Percentiles rank a stretch among this genome's conserved stretches.
phyloP scores from a whole-genome alignment of 805 yeast genomes.

The Debaryomyces castellii region DNA sequence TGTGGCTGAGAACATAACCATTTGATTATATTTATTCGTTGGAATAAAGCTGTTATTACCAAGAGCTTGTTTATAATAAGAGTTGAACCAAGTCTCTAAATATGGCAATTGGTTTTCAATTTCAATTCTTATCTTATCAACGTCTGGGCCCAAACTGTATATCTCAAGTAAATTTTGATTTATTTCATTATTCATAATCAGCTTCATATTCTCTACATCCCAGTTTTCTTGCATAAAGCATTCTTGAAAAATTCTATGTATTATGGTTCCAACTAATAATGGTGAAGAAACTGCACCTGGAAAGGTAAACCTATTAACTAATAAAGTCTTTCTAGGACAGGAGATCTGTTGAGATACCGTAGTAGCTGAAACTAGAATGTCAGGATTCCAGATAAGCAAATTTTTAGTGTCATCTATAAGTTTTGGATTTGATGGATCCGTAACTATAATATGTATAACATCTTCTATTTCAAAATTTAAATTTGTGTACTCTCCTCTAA shows the following conservation, averaged over 20 bases:
- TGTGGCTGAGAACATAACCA: slow-evolving; percentile 50
- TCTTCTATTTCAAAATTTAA: slow-evolving; percentile 52
- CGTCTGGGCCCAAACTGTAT: slow-evolving; percentile 54
- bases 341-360: slow-evolving; percentile 70
- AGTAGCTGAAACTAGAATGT: slow-evolving; percentile 77
- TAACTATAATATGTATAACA: slow-evolving; percentile 61
- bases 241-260: slow-evolving; percentile 72
- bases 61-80: slow-evolving; percentile 31
- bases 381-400: slow-evolving; percentile 82
- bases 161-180: slow-evolving; percentile 48
- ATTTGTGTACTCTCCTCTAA: slow-evolving; percentile 62
- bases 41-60: slow-evolving; percentile 19
- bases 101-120: slow-evolving; percentile 50
- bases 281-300: slow-evolving; percentile 68
- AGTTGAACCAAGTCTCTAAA: slow-evolving; percentile 53
- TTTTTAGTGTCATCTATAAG: slow-evolving; percentile 58
- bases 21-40: slow-evolving; percentile 24
- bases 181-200: slow-evolving; percentile 37
- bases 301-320: slow-evolving; percentile 53
- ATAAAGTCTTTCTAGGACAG: slow-evolving; percentile 71
- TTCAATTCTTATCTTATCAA: slow-evolving; percentile 40
- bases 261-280: slow-evolving; percentile 75
- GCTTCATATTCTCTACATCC: slow-evolving; percentile 35
- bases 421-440: slow-evolving; percentile 33
- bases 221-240: slow-evolving; percentile 45